Base-by-base conservation (phyloP, 371 early-diverging fungal genomes). In the Umbelopsis sp. region DNA sequence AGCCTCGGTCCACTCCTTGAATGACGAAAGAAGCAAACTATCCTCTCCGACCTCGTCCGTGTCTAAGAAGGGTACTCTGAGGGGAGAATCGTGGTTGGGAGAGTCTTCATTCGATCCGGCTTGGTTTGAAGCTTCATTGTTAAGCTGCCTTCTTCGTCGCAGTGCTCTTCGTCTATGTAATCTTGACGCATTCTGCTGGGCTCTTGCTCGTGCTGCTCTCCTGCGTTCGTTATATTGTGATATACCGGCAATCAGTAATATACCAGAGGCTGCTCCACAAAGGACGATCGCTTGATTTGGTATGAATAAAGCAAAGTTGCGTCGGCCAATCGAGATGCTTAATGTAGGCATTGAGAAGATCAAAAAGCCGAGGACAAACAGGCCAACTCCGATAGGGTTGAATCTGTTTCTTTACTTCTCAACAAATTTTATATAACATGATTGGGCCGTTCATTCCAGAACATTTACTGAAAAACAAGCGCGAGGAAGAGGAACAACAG, bases 1-100 rank as follows among this genome's bases (percentile, higher is more conserved):
- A 11, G 57, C 57, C n/a, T 78, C 77, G 24, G 70, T 70, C 80
- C 81, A 80, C 41, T 81, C 82, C 50, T 77, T 79, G 35, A 79
- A 75, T 0, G 73, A 25, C 4, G 76, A 71, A 7, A 72, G 44
- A 14, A 71, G 65, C 52, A 69, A 62, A 46, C 65, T 70, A 22
- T 63, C 72, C 20, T 70, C 73, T 16, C 66, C 63, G 25, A 76
- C 78, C 16, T 82, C 80, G 41, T 81, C 82, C 14, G 74, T 63
- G 53, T 72, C 76, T 1, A 69, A 71, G 20, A 69, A 35, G 24
- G 52, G 70, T 29, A 52, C 48, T 38, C 41, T 69, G 7, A 51
- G 46, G 20, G 50, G 62, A 22, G 16, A 65, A 16, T 71, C 65
- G 44, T 69, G 67, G n/a, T 66, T 20, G 25, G 63, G 62, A 18